These are phyloP conservation scores for Leccinum solheimii DNA, from an alignment of 1,284 basidiomycete genomes.

Conservation along the genomic window DNA sequence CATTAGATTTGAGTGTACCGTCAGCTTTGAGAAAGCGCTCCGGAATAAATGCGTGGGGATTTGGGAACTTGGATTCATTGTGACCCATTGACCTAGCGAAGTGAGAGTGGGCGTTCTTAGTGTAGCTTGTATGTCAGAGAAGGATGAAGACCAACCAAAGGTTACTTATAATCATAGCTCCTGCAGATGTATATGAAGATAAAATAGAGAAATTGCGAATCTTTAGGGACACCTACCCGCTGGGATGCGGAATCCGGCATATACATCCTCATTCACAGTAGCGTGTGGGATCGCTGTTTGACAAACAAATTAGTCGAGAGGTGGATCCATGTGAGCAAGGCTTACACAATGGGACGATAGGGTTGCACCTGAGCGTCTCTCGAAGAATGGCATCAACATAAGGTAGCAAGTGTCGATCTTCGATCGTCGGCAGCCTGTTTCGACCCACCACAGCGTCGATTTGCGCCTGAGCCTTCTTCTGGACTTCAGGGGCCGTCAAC, in stretches of 20 bases:
- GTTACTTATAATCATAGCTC: constrained; percentile 22
- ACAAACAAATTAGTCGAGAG: background rate
- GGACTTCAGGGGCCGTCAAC: constrained; percentile 6
- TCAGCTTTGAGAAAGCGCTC: constrained; percentile 28
- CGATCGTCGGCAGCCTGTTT: constrained; percentile 7
- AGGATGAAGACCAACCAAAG: constrained; percentile 17
- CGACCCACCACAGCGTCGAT: constrained; percentile 15
- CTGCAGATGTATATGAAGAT: constrained; percentile 7
- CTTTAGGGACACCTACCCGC: constrained; percentile 14
- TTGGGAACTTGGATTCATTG: constrained; percentile 21
- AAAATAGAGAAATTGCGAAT: background rate
- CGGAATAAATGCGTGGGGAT: constrained; percentile 21
- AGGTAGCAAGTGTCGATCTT: constrained; percentile 14
- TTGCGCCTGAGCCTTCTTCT: constrained; percentile 15
- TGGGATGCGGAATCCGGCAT: constrained; percentile 25
- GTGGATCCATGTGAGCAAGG: too few relatives aligned
- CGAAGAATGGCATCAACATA: constrained; percentile 19
- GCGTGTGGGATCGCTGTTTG: constrained; percentile 23
- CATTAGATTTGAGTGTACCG: constrained; percentile 12
- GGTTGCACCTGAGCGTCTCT: constrained; percentile 12
- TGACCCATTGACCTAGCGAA: constrained; percentile 25
- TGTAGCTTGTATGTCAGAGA: background rate
- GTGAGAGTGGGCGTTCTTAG: background rate
- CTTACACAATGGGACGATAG: constrained; percentile 14
- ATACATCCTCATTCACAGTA: constrained; percentile 24